A percentile compares a stretch with the other conserved stretches of the same genome.
These are phyloP conservation scores for Colletotrichum cereale DNA, from an alignment of 2,329 filamentous ascomycete genomes.

Conservation along the genomic window DNA sequence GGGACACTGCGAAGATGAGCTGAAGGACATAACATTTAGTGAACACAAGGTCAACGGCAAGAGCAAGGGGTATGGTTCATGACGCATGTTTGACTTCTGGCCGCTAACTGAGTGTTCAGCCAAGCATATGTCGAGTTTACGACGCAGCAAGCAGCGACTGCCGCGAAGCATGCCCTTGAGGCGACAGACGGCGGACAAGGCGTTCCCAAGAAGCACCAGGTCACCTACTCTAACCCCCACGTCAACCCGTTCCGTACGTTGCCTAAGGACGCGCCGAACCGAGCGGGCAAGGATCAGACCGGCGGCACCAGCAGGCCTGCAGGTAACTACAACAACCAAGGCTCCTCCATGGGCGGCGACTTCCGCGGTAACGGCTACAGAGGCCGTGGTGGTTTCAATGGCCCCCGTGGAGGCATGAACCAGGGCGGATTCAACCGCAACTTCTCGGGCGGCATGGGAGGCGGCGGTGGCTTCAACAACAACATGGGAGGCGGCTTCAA, in stretches of 20 bases:
- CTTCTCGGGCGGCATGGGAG: conserved; percentile 52
- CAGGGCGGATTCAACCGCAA: conserved; percentile 57
- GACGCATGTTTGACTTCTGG: background rate
- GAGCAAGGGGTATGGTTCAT: conserved; percentile 84
- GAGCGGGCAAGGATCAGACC: conserved; percentile 74
- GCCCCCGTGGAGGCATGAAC: conserved; percentile 64
- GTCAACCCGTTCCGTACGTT: conserved; percentile 91
- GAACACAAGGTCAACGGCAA: conserved; percentile 99
- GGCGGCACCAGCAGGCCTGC: conserved; percentile 66
- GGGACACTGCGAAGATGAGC: conserved; percentile 83
- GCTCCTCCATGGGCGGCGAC: conserved; percentile 57
- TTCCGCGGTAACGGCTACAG: conserved; percentile 62
- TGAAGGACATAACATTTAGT: conserved; percentile 95
- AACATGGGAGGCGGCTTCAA: conserved; percentile 62
- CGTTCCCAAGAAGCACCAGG: conserved; percentile 77
- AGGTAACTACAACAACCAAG: conserved; percentile 62
- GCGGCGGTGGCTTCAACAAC: conserved; percentile 60
- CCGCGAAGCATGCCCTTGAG: conserved; percentile 86
- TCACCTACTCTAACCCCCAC: conserved; percentile 81
- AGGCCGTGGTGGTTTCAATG: conserved; percentile 63
- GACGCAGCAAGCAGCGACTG: conserved; percentile 86
- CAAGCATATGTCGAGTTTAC: conserved; percentile 89
- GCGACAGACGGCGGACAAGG: conserved; percentile 66
- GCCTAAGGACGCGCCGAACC: conserved; percentile 86
- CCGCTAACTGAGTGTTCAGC: conserved; percentile 51